Base-by-base conservation (phyloP, 352 stramenopile species). In the Phytopythium aichiense region DNA sequence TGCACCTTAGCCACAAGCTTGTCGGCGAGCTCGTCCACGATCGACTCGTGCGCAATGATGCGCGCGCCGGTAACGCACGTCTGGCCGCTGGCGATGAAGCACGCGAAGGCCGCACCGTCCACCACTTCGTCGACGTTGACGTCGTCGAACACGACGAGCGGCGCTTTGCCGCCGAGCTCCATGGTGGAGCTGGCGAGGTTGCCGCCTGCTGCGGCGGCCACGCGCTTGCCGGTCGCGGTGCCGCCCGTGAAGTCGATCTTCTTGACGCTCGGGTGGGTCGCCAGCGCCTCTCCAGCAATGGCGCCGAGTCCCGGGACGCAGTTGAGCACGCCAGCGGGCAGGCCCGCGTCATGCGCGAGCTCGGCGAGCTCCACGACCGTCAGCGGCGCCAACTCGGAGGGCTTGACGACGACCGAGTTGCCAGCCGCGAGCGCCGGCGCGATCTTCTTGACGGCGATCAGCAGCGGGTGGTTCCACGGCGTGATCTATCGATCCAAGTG, bases 361-460 rank as follows among this genome's bases (percentile, higher is more conserved):
- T 82, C 71, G 22, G 73, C 70, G 30, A 87, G 71, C 56, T 81
- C 65, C 38, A 87, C 18, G 22, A 81, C 70, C 38, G 70, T 87
- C 30, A 87, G 69, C 25, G 86, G 87, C 16, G 88, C 79, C 15
- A 94, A 60, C 68, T 96, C 88, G 11, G 87, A 94, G 25, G 88
- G 85, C 63, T 96, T 96, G 25, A 96, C 68, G n/a, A 96, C 85
- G 18, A 94, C 69, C 11, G 79, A 83, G 60, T 89, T 95, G 28
- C 88, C 88, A 0, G 79, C 80, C 7, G 88, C 88, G 18, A 96
- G 67, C 23, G 76, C 77, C 20, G 75, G 75, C 11, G 75, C 73
- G 43, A 84, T 65, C 66, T 92, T 92, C 73, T 90, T 94, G 38
- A 82, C 66, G 25, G 84, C 72, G 58, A 95, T 94, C 30, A 95